These are phyloP conservation scores for Yamadazyma scolyti DNA, from an alignment of 805 yeast genomes.

Conservation along the genomic window DNA sequence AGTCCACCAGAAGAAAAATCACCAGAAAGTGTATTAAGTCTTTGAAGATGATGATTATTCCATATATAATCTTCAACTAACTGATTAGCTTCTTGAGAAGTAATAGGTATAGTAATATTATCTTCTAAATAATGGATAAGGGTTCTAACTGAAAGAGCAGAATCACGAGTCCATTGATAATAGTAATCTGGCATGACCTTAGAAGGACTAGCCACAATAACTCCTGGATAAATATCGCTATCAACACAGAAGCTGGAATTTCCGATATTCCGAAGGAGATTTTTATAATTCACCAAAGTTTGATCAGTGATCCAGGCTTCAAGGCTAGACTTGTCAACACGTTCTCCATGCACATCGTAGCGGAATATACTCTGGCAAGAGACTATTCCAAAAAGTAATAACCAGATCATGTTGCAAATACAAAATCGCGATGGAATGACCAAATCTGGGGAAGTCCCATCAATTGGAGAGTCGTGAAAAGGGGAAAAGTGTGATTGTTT, in stretches of 20 bases:
- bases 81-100: slow-evolving; percentile 7
- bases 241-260: slow-evolving; percentile 8
- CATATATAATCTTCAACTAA: slow-evolving; percentile 58
- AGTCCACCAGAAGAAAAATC: slow-evolving; percentile 46
- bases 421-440: too few species aligned
- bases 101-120: not conserved
- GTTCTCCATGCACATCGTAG: slow-evolving; percentile 10
- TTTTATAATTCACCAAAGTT: slow-evolving; percentile 15
- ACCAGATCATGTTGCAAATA: too few species aligned
- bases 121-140: slow-evolving; percentile 56
- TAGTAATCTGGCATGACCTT: slow-evolving; percentile 68
- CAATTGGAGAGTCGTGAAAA: not conserved
- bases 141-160: slow-evolving; percentile 74
- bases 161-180: slow-evolving; percentile 88
- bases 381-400: not conserved
- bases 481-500: not conserved
- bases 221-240: slow-evolving; percentile 52
- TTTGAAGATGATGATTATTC: slow-evolving; percentile 58
- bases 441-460: too few species aligned
- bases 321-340: slow-evolving; percentile 43
- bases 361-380: not conserved
- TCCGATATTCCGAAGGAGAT: slow-evolving; percentile 12
- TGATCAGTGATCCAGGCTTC: slow-evolving; percentile 49
- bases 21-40: slow-evolving; percentile 56
- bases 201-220: slow-evolving; percentile 84